Conservation (phyloP, 192 early-diverging fungal genomes). For the Chytriomyces confervae region DNA sequence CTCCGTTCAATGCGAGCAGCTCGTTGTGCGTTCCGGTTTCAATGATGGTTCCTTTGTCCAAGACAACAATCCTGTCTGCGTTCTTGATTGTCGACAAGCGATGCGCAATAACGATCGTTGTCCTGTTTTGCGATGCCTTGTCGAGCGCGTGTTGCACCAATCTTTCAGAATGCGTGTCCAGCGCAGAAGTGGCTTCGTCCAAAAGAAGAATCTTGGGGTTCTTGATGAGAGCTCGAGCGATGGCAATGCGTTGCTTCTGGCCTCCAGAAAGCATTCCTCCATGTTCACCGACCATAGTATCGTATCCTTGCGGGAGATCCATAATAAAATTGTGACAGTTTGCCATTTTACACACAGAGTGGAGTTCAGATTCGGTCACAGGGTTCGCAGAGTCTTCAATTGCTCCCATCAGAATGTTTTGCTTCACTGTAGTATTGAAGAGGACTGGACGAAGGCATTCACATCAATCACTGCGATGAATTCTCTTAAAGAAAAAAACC, state of each 20-base stretch:
- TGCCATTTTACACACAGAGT: constrained; percentile 59
- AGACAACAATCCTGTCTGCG: constrained; percentile 76
- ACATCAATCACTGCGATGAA: constrained; percentile 80
- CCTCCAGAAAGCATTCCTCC: constrained; percentile 70
- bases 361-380: constrained; percentile 53
- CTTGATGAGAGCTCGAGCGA: constrained; percentile 89
- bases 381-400: constrained; percentile 63
- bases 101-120: constrained; percentile 93
- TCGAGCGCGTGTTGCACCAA: constrained; percentile 59
- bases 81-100: constrained; percentile 88
- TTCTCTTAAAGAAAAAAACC: background rate
- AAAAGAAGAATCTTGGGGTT: constrained; percentile 80
- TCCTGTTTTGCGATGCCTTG: constrained; percentile 59
- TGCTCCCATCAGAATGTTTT: constrained; percentile 76
- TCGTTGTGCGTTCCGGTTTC: constrained; percentile 86
- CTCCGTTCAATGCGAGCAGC: constrained; percentile 60
- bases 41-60: constrained; percentile 57
- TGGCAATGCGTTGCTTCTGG: constrained; percentile 96
- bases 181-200: constrained; percentile 64
- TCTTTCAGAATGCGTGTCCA: constrained; percentile 61
- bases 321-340: constrained; percentile 80
- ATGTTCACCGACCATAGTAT: constrained; percentile 84
- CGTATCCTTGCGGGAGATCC: constrained; percentile 75
- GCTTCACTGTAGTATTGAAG: constrained; percentile 73
- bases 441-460: constrained; percentile 48